Base-by-base conservation (phyloP, 2,329 filamentous ascomycete genomes). In the Paecilomyces sp. region DNA sequence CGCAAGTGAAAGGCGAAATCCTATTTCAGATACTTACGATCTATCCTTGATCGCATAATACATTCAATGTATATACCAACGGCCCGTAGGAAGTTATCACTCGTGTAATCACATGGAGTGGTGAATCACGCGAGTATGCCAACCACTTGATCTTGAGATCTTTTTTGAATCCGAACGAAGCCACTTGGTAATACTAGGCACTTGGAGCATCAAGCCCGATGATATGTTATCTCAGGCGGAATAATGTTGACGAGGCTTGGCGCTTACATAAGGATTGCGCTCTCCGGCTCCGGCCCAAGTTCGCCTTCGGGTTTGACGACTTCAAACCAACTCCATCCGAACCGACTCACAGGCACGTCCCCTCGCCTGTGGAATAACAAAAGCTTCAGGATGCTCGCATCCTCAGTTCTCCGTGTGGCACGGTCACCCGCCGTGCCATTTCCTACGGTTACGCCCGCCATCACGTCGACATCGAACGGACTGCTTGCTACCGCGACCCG, bases 391-490 rank as follows among this genome's bases (percentile, higher is more conserved):
- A 80, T 80, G 77, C 69, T 80, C 65, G 75, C 77, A 55, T 77
- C 75, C 57, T 80, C 78, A 55, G 64, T 79, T 67, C 76, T 77
- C 69, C 75, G 76, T 66, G 76, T 74, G 61, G 76, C 72, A 64
- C 76, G 77, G 69, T 67, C 73, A 60, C 69, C 73, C 47, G 68
- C 70, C 58, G 67, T 66, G 34, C 62, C 70, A 53, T 65, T 75
- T 33, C 66, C 75, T 50, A 70, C 70, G 12, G 68, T 70, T 41
- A 65, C 60, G 53, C 66, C 69, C 55, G 62, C 68, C 64, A 69
- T 75, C 61, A 68, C 69, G 55, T 61, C 69, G 53, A 67, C 70
- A 34, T 69, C 70, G 22, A 68, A 66, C 62, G 66, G 67, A 57
- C 62, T 74, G 64, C 62, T 72, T 65, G 64, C 66, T 57, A 50